phyloP scores from a whole-genome alignment of 257 asterid genomes.

The Fraxinus pennsylvanica region DNA sequence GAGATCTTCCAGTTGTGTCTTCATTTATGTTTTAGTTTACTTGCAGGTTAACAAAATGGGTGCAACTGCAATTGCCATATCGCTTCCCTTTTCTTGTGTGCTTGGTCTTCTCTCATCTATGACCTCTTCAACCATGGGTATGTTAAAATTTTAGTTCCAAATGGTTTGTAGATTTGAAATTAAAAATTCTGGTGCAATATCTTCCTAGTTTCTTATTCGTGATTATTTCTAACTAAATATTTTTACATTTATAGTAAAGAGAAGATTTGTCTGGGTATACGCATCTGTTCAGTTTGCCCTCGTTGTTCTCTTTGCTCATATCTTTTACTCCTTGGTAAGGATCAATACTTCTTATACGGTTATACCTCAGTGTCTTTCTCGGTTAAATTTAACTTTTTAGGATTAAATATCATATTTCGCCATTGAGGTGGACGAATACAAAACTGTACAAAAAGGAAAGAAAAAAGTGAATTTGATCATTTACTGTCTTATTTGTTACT shows the following conservation, averaged over 20 bases:
- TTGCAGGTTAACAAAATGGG: conserved; percentile 70
- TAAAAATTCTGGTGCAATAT: too few relatives aligned
- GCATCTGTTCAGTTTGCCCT: conserved; percentile 67
- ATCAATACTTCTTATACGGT: background rate
- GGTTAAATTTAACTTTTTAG: too few relatives aligned
- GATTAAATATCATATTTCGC: too few relatives aligned
- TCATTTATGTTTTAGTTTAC: conserved; percentile 3
- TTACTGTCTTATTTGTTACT: background rate
- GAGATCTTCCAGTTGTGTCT: background rate
- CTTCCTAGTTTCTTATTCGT: background rate
- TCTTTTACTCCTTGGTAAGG: conserved; percentile 76
- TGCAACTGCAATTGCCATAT: conserved; percentile 67
- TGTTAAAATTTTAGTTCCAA: conserved; percentile 11
- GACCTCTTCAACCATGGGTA: conserved; percentile 89
- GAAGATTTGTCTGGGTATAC: conserved; percentile 74
- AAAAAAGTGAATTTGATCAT: background rate
- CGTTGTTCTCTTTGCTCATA: conserved; percentile 77
- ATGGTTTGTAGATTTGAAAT: too few relatives aligned
- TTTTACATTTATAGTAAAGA: conserved; percentile 48
- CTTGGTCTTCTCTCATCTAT: conserved; percentile 80
- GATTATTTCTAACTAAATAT: background rate
- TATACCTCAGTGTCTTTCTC: too few relatives aligned
- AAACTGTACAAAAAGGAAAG: too few relatives aligned
- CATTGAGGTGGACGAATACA: too few relatives aligned
- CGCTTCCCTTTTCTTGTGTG: conserved; percentile 87